Percentiles rank a stretch among this genome's conserved stretches.
phyloP scores from a whole-genome alignment of 176 grass and related monocot species.

The Oryza longistaminata region DNA sequence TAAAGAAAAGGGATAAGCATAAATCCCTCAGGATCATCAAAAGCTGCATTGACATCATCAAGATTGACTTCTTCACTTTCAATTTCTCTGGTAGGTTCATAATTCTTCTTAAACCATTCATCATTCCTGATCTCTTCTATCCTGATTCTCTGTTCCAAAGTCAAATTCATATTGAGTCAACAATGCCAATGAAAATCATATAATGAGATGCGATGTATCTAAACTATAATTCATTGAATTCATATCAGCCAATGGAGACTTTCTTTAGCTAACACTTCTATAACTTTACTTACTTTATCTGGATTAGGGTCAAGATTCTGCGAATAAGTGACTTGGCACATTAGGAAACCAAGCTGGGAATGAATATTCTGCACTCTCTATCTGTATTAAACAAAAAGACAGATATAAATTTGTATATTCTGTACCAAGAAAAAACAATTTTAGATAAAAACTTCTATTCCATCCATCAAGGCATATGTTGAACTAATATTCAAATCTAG shows the following conservation, averaged over 20 bases:
- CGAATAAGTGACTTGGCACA: constrained; percentile 74
- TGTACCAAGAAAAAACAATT: neutral
- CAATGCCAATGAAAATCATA: neutral
- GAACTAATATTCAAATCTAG: neutral
- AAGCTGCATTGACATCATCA: constrained; percentile 84
- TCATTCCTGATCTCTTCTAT: constrained; percentile 94
- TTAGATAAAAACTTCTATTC: neutral
- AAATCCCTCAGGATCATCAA: constrained; percentile 82
- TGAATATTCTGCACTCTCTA: constrained; percentile 81
- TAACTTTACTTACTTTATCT: constrained; percentile 73
- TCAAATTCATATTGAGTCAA: constrained; percentile 33
- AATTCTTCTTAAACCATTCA: constrained; percentile 93
- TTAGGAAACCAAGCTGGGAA: constrained; percentile 81
- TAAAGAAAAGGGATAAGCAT: neutral
- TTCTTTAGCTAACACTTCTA: constrained; percentile 21
- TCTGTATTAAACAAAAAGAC: constrained; percentile 46
- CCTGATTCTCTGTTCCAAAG: constrained; percentile 76
- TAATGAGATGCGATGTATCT: too few relatives aligned
- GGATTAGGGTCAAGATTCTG: constrained; percentile 90
- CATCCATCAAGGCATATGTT: constrained; percentile 1
- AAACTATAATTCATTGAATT: too few relatives aligned
- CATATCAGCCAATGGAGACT: neutral
- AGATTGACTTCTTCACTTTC: constrained; percentile 90
- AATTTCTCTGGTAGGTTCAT: constrained; percentile 63
- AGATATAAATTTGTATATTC: constrained; percentile 2